These are phyloP conservation scores for Beauveria pseudobassiana DNA, from an alignment of 2,329 filamentous ascomycete genomes.

Conservation along the genomic window DNA sequence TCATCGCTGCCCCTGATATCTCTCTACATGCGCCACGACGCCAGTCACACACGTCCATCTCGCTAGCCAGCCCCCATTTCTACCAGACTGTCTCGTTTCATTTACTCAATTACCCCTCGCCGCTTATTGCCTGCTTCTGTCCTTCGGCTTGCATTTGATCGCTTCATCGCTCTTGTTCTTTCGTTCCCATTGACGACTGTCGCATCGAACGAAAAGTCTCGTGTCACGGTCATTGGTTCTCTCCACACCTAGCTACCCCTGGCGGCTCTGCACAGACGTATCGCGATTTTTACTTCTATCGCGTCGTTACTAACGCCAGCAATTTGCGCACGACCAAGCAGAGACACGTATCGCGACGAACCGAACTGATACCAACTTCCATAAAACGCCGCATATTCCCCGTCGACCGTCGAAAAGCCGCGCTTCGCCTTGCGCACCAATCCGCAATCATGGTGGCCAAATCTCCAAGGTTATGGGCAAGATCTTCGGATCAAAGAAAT, in stretches of 20 bases:
- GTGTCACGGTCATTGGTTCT: not conserved
- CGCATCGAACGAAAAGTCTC: not conserved
- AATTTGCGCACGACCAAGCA: not conserved
- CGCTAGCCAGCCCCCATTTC: not conserved
- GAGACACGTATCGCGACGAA: not conserved
- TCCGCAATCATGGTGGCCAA: constrained; percentile 69
- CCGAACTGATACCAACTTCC: not conserved
- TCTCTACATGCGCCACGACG: not conserved
- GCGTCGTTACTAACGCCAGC: not conserved
- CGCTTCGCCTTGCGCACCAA: constrained; percentile 3
- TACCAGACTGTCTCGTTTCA: not conserved
- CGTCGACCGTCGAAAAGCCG: not conserved
- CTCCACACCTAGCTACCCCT: not conserved
- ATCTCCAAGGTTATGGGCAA: constrained; percentile 96
- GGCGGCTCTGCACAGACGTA: not conserved
- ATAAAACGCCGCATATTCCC: not conserved
- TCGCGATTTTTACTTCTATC: not conserved
- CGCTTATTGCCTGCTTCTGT: not conserved
- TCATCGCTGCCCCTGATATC: not conserved
- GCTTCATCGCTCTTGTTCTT: not conserved
- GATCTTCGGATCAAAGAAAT: constrained; percentile 99
- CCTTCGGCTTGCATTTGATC: not conserved
- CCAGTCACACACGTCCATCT: constrained; percentile 4
- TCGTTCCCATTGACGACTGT: not conserved
- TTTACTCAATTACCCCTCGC: constrained; percentile 9